These are phyloP conservation scores for Mycothermus thermophilus DNA, from an alignment of 495 filamentous ascomycete species.

Conservation along the genomic window DNA sequence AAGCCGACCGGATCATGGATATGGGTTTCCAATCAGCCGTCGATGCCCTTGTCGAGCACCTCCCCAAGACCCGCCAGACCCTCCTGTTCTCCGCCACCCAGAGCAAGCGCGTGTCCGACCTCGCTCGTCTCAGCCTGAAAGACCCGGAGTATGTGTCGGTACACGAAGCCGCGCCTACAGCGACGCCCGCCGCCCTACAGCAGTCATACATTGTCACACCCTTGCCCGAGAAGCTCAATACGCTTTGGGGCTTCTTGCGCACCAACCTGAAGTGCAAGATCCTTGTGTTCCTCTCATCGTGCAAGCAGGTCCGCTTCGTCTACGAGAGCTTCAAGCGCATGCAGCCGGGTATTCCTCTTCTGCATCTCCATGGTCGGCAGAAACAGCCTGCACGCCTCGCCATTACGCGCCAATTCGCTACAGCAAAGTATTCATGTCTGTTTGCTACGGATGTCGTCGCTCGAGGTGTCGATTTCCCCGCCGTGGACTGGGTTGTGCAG, in stretches of 20 bases:
- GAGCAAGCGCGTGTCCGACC: conserved; percentile 82
- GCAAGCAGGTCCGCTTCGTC: conserved; percentile 91
- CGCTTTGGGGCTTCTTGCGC: conserved; percentile 80
- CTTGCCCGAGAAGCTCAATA: conserved; percentile 76
- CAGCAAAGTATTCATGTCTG: conserved; percentile 66
- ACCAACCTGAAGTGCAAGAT: conserved; percentile 83
- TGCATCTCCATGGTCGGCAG: conserved; percentile 89
- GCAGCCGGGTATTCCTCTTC: conserved; percentile 87
- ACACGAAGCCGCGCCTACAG: conserved; percentile 66
- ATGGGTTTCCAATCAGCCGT: conserved; percentile 91
- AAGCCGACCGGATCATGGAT: conserved; percentile 93
- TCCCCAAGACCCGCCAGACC: conserved; percentile 78
- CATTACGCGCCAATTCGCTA: conserved; percentile 67
- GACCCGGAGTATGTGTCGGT: conserved; percentile 93
- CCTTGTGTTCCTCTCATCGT: conserved; percentile 83
- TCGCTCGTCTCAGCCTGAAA: conserved; percentile 73
- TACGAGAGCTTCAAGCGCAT: conserved; percentile 87
- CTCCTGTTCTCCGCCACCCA: conserved; percentile 94
- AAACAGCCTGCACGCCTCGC: conserved; percentile 80
- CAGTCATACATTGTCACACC: conserved; percentile 85
- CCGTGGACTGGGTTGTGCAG: conserved; percentile 96
- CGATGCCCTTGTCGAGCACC: conserved; percentile 86
- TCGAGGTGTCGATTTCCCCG: conserved; percentile 86
- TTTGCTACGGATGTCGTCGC: conserved; percentile 94
- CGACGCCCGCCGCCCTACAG: conserved; percentile 71